Evolutionary conservation across 192 early-diverging fungal genomes (phyloP).

Genomic region (Spizellomyces sp.): DNA sequence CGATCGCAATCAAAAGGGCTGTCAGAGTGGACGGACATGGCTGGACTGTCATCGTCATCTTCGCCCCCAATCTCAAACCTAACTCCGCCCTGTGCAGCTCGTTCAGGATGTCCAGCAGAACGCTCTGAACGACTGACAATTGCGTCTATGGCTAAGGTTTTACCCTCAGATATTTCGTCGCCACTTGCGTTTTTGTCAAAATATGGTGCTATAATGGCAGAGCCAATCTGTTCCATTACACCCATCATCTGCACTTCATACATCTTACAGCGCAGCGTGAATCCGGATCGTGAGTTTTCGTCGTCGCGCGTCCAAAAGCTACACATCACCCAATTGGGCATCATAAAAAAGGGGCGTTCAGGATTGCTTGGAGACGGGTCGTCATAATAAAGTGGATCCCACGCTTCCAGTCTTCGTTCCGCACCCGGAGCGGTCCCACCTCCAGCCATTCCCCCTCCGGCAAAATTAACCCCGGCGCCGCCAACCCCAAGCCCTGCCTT

Average conservation of each 20-base stretch:
- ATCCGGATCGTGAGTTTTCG: constrained; percentile 42
- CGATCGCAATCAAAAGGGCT: constrained; percentile 13
- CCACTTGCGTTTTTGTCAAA: constrained; percentile 19
- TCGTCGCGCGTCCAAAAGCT: constrained; percentile 76
- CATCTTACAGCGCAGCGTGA: constrained; percentile 76
- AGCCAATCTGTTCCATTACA: constrained; percentile 44
- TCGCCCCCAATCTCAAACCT: constrained; percentile 27
- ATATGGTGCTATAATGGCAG: constrained; percentile 30
- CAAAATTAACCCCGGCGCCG: constrained; percentile 8
- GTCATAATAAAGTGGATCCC: constrained; percentile 58
- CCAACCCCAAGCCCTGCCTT: constrained; percentile 3
- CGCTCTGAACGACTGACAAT: background rate
- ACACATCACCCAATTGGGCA: constrained; percentile 92
- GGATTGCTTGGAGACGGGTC: constrained; percentile 34
- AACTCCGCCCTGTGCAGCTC: constrained; percentile 3
- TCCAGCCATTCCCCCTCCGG: background rate
- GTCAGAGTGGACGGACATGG: constrained; percentile 8
- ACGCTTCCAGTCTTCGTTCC: constrained; percentile 28
- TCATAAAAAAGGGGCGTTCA: constrained; percentile 55
- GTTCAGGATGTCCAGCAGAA: background rate
- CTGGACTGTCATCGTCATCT: constrained; percentile 31
- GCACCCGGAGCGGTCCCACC: background rate
- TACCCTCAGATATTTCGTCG: too few relatives aligned
- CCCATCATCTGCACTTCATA: constrained; percentile 85
- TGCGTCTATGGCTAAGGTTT: background rate